Percentiles rank a stretch among this genome's conserved stretches.
These are phyloP conservation scores for Schoenoplectus tabernaemontani DNA, from an alignment of 202 grass and related monocot genomes.

Conservation along the genomic window DNA sequence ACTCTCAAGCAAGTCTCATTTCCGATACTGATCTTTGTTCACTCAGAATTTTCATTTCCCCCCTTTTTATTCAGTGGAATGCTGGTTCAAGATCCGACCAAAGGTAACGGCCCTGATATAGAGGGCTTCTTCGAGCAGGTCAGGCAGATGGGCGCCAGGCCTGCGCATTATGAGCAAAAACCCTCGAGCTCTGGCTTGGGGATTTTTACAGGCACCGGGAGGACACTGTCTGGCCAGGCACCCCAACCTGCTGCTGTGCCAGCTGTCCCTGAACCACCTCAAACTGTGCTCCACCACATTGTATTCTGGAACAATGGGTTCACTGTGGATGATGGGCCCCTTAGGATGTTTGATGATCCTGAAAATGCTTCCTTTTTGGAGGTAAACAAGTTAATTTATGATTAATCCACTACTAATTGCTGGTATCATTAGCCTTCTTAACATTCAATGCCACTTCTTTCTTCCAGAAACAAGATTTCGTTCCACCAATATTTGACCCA, in stretches of 20 bases:
- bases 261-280: slow-evolving; percentile 32
- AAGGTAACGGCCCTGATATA: slow-evolving; percentile 38
- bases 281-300: slow-evolving; percentile 48
- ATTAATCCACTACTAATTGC: not conserved
- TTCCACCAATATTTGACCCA: not conserved
- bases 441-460: not conserved
- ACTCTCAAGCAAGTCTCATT: too few species aligned
- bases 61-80: slow-evolving; percentile 52
- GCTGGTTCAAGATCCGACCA: slow-evolving; percentile 95
- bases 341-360: slow-evolving; percentile 77
- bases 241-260: slow-evolving; percentile 16
- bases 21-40: not conserved
- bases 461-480: not conserved
- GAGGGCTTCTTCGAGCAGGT: slow-evolving; percentile 83
- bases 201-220: slow-evolving; percentile 68
- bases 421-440: not conserved
- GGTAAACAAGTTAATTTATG: slow-evolving; percentile 30
- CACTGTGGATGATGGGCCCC: slow-evolving; percentile 81
- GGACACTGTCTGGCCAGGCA: slow-evolving; percentile 68
- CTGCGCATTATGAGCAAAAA: slow-evolving; percentile 28
- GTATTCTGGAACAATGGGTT: slow-evolving; percentile 88
- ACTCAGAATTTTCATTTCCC: not conserved
- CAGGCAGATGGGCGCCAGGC: slow-evolving; percentile 58
- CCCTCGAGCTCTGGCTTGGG: slow-evolving; percentile 46
- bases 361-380: slow-evolving; percentile 76